Evolutionary conservation across 106 monocot genomes (phyloP).

Genomic region (Dioscorea alata): DNA sequence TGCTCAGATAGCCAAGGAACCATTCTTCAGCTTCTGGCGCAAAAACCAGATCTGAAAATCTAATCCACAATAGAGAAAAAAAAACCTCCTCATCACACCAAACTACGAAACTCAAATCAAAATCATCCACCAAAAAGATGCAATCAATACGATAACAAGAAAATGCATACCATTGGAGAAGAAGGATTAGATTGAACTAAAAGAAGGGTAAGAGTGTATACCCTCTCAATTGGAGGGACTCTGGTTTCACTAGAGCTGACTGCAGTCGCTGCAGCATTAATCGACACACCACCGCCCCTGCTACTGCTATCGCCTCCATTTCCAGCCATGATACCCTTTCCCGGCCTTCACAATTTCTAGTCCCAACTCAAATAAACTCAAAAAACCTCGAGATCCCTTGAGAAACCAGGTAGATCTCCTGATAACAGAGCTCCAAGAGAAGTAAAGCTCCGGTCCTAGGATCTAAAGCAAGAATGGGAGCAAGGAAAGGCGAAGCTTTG

Average conservation of each 20-base stretch:
- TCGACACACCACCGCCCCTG: constrained; percentile 36
- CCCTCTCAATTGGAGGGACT: constrained; percentile 42
- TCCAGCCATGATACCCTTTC: constrained; percentile 26
- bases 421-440: background rate
- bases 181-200: background rate
- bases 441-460: background rate
- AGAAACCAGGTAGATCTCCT: background rate
- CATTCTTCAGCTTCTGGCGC: too few relatives aligned
- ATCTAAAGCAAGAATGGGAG: background rate
- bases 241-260: constrained; percentile 37
- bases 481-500: background rate
- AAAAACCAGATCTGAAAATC: too few relatives aligned
- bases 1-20: too few relatives aligned
- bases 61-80: too few relatives aligned
- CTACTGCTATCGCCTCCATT: constrained; percentile 36
- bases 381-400: background rate
- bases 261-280: constrained; percentile 46
- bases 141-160: too few relatives aligned
- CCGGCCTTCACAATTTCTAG: constrained; percentile 14
- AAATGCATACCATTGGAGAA: too few relatives aligned
- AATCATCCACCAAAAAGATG: too few relatives aligned
- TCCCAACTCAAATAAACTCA: background rate
- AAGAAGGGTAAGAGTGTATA: constrained; percentile 16
- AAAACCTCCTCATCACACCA: too few relatives aligned
- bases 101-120: too few relatives aligned